These are phyloP conservation scores for Aspergillus diversus DNA, from an alignment of 495 filamentous ascomycete species.

Conservation along the genomic window DNA sequence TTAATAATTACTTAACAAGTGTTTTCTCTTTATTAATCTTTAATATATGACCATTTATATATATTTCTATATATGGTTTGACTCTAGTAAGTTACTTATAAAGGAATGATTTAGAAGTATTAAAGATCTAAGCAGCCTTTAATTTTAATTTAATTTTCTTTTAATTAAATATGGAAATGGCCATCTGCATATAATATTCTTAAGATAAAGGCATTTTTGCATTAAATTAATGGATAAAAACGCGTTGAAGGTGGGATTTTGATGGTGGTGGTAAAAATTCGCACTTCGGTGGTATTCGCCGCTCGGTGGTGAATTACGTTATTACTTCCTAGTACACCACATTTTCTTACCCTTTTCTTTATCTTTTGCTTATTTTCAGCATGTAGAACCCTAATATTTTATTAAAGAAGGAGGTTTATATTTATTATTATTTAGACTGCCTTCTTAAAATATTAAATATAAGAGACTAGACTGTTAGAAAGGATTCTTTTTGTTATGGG, in stretches of 20 bases:
- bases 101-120: background rate
- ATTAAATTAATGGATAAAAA: background rate
- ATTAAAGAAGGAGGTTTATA: too few species aligned
- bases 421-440: too few species aligned
- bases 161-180: background rate
- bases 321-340: too few species aligned
- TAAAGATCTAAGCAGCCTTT: background rate
- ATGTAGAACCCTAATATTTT: too few species aligned
- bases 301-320: background rate
- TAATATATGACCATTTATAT: background rate
- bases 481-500: background rate
- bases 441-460: too few species aligned
- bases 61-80: background rate
- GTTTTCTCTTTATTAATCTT: background rate
- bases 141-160: background rate
- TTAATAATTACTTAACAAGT: background rate
- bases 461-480: background rate
- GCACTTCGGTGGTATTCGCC: background rate
- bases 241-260: background rate
- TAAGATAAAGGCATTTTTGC: slow-evolving; percentile 5
- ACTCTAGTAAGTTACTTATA: background rate
- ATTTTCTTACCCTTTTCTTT: too few species aligned
- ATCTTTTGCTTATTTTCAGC: too few species aligned
- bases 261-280: background rate
- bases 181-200: background rate